Evolutionary conservation across 305 asterid species (phyloP).

Genomic region (Galium porrigens): DNA sequence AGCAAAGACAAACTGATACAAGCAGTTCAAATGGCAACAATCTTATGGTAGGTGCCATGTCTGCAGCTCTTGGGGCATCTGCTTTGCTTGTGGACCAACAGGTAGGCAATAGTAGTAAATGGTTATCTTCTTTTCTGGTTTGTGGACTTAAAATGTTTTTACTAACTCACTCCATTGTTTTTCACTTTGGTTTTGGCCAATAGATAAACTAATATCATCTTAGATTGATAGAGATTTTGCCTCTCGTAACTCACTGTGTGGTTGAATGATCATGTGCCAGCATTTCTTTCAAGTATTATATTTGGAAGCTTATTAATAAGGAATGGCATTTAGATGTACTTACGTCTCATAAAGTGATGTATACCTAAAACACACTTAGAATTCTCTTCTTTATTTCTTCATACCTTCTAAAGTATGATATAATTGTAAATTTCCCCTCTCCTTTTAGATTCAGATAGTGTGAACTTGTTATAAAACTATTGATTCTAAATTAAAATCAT

Average conservation of each 20-base stretch:
- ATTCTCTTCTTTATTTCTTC: background rate
- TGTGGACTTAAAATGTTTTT: conserved; percentile 6
- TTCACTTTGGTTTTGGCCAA: background rate
- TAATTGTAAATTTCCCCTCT: background rate
- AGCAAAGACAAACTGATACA: conserved; percentile 23
- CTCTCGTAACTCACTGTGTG: background rate
- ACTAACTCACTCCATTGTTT: conserved; percentile 17
- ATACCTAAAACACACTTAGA: background rate
- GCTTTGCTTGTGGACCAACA: conserved; percentile 55
- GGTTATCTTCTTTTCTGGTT: background rate
- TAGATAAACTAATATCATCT: background rate
- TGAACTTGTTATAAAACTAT: background rate
- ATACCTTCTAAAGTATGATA: background rate
- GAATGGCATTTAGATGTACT: background rate
- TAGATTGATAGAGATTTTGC: background rate
- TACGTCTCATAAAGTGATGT: background rate
- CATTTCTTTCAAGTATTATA: background rate
- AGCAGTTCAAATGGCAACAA: conserved; percentile 25
- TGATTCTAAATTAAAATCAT: background rate
- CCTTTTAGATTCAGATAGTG: background rate
- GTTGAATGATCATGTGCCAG: background rate
- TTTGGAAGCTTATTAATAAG: background rate
- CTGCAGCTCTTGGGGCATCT: conserved; percentile 96
- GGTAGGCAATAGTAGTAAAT: conserved; percentile 25
- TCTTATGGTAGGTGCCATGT: conserved; percentile 70